Evolutionary conservation across 345 rosid species (phyloP), one percentile per base, ranked within the genome.

Genomic region (Garcia nutans): DNA sequence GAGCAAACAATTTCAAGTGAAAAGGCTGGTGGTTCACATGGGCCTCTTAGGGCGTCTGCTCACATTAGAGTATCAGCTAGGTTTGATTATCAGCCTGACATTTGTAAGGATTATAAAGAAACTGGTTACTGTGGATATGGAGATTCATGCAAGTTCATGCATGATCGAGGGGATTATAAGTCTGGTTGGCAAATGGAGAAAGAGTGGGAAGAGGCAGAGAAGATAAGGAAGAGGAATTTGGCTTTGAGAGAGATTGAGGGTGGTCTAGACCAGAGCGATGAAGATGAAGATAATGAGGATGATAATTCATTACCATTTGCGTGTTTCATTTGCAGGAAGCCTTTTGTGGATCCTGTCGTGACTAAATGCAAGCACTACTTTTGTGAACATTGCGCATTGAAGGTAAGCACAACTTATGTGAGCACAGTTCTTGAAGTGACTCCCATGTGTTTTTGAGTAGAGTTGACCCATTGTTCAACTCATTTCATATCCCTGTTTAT

Each of bases 81-180:
- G 77, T 94, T 90, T 71, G 96, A 94, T 85, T 94, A 92, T 80
- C 97, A 92, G 75, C 98, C 96, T 10, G 97, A 94, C 44, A 90
- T 94, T 0, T 94, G 97, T 71, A 94, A 94, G 73, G 98, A 94
- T 72, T 94, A 94, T 85, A 94, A 94, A 80, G 97, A 94, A 76
- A 92, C 98, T 8, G 98, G 97, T 67, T 90, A 92, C 58, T 92
- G 98, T 85, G 97, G 98, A 8, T 92, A 92, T 75, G 98, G 97
- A 74, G 96, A 94, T 76, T 81, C 98, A 0, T 94, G 97, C 71
- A 89, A 94, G 82, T 94, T 92, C 74, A 86, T 94, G 92, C 98
- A 92, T 69, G 98, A 94, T 81, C 84, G 97, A 71, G 96, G 98
- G 22, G 97, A 94, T 86, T 92, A 92, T 80, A 92, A 94, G 79